phyloP scores from a whole-genome alignment of 192 early-diverging fungal genomes.

The Linnemannia elongata region DNA sequence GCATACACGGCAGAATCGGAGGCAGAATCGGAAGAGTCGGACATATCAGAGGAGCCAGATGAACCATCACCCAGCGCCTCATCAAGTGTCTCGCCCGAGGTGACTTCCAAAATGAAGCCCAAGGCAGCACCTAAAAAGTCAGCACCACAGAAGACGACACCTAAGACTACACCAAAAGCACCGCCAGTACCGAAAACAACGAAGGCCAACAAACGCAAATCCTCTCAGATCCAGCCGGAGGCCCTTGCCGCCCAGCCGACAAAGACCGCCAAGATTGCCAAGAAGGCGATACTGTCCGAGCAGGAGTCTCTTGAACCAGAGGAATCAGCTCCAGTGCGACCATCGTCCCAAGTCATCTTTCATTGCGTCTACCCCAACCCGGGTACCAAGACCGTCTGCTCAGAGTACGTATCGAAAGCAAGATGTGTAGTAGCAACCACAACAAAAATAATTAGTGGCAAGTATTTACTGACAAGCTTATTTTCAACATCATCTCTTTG shows the following conservation, averaged over 20 bases:
- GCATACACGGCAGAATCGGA: neutral
- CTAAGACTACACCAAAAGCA: slow-evolving; percentile 1
- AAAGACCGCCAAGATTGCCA: neutral
- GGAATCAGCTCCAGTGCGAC: neutral
- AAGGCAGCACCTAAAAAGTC: neutral
- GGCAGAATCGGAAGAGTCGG: too few relatives aligned
- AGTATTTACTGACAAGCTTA: neutral
- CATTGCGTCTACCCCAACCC: slow-evolving; percentile 31
- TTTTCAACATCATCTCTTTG: neutral
- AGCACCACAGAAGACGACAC: neutral
- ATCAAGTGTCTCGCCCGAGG: neutral
- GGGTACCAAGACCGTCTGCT: neutral
- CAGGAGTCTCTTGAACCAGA: slow-evolving; percentile 1
- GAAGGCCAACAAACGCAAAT: slow-evolving; percentile 37
- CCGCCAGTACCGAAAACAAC: slow-evolving; percentile 3
- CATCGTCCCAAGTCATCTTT: neutral
- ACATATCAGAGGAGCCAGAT: neutral
- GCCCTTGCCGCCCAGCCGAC: neutral
- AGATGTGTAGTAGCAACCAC: neutral
- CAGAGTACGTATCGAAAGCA: neutral
- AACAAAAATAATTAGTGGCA: neutral
- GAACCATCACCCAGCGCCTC: neutral
- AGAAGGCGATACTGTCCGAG: neutral
- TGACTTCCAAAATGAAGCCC: neutral
- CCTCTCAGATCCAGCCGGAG: slow-evolving; percentile 18